These are phyloP conservation scores for Crithidia fasciculata DNA, from an alignment of 208 protist genomes.

Conservation along the genomic window DNA sequence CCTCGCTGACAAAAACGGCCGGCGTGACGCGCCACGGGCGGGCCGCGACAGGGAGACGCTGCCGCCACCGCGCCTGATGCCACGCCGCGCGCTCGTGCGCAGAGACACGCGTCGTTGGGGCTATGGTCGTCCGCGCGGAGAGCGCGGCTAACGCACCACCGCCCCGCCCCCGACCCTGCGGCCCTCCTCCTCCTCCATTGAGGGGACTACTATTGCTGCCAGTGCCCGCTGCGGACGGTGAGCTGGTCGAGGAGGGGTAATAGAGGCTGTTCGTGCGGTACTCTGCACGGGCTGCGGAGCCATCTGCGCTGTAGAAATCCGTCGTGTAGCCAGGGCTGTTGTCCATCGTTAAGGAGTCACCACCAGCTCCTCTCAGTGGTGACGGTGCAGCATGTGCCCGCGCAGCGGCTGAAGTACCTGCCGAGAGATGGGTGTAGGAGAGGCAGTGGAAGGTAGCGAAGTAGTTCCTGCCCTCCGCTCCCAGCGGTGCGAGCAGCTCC, in stretches of 20 bases:
- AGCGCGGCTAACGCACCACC: too few relatives aligned
- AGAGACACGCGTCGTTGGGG: conserved; percentile 8
- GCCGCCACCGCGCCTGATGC: conserved; percentile 40
- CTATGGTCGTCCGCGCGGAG: neutral
- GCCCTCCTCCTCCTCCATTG: neutral
- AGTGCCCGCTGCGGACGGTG: neutral
- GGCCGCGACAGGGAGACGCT: conserved; percentile 16
- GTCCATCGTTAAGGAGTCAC: neutral
- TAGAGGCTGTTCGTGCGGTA: conserved; percentile 13
- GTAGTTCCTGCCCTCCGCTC: conserved; percentile 61
- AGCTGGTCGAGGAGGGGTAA: conserved; percentile 9
- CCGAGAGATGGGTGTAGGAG: conserved; percentile 6
- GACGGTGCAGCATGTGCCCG: too few relatives aligned
- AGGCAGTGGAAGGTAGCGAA: conserved; percentile 77
- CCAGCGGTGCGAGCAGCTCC: conserved; percentile 57
- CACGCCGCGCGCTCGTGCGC: conserved; percentile 25
- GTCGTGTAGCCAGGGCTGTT: conserved; percentile 16
- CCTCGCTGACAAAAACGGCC: conserved; percentile 8
- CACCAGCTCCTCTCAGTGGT: too few relatives aligned
- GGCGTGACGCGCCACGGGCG: conserved; percentile 25
- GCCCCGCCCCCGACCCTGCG: neutral
- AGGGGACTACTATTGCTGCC: neutral
- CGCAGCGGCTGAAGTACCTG: neutral
- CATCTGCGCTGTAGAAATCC: conserved; percentile 19
- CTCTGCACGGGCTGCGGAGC: neutral